phyloP scores from a whole-genome alignment of 2,329 filamentous ascomycete genomes.

The Aurifilum marmelostoma region DNA sequence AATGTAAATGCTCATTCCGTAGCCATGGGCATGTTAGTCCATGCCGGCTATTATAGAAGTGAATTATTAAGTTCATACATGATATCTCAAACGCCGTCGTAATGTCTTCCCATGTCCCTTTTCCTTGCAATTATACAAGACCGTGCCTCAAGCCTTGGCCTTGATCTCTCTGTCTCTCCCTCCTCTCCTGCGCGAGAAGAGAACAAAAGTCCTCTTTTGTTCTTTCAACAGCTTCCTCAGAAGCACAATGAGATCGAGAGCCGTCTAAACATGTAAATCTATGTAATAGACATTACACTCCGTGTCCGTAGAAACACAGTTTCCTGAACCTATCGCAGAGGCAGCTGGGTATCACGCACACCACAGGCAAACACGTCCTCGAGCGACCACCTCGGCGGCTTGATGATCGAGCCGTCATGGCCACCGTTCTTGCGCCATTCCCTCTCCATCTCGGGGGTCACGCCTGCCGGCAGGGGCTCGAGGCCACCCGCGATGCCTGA shows the following conservation, averaged over 20 bases:
- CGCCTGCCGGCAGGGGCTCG: slow-evolving; percentile 72
- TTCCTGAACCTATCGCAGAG: slow-evolving; percentile 59
- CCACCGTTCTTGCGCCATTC: slow-evolving; percentile 66
- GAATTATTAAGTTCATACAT: slow-evolving; percentile 14
- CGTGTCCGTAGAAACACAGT: slow-evolving; percentile 25
- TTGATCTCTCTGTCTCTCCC: background rate
- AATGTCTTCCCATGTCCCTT: slow-evolving; percentile 5
- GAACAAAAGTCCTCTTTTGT: background rate
- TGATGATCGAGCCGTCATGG: slow-evolving; percentile 69
- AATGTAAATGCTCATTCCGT: background rate
- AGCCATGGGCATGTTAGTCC: background rate
- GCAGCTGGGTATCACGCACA: slow-evolving; percentile 74
- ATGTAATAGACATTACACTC: slow-evolving; percentile 26
- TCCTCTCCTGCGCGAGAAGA: background rate
- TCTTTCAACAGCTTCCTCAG: background rate
- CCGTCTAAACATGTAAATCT: background rate
- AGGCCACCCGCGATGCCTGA: slow-evolving; percentile 90
- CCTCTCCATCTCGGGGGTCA: slow-evolving; percentile 72
- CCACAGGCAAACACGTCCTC: slow-evolving; percentile 78
- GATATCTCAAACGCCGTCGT: slow-evolving; percentile 15
- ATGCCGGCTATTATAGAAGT: background rate
- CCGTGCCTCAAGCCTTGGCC: background rate
- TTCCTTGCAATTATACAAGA: background rate
- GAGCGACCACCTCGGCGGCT: slow-evolving; percentile 80
- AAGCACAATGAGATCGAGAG: background rate